Percentiles rank a stretch among this genome's conserved stretches.
phyloP scores from a whole-genome alignment of 2,329 filamentous ascomycete genomes.

The Blastomyces parvus region DNA sequence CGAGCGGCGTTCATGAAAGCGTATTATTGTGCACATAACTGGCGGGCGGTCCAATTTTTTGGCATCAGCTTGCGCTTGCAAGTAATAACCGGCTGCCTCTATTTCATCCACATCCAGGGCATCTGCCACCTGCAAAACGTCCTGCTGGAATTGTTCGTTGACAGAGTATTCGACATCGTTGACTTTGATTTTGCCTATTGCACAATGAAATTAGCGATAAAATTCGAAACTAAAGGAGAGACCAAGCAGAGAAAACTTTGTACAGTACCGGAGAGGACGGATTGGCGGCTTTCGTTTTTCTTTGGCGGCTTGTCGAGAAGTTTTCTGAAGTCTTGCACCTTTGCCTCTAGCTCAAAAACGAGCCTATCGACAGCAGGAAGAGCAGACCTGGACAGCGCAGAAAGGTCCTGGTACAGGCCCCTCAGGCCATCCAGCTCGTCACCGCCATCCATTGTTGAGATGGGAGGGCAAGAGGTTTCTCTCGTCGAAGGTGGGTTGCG shows the following conservation, averaged over 20 bases:
- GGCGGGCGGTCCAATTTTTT: conserved; percentile 61
- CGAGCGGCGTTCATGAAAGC: conserved; percentile 77
- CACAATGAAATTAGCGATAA: conserved; percentile 6
- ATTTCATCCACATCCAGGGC: conserved; percentile 85
- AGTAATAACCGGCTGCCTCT: conserved; percentile 65
- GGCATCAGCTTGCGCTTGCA: conserved; percentile 62
- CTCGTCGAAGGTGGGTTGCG: background rate
- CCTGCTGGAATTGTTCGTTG: conserved; percentile 81
- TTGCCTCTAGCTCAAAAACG: conserved; percentile 54
- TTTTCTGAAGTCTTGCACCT: conserved; percentile 57
- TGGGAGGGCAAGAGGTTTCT: background rate
- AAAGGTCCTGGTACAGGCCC: conserved; percentile 75
- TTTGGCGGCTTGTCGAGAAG: conserved; percentile 66
- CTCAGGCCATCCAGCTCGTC: conserved; percentile 68
- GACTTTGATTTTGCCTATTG: conserved; percentile 62
- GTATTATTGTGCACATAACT: conserved; percentile 70
- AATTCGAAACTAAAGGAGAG: background rate
- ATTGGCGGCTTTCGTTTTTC: conserved; percentile 64
- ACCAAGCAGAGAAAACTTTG: background rate
- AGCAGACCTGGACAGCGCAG: conserved; percentile 62
- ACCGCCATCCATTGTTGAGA: conserved; percentile 55
- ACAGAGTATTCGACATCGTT: conserved; percentile 65
- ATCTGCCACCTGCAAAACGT: conserved; percentile 71
- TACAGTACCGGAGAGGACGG: conserved; percentile 55
- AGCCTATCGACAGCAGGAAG: conserved; percentile 61